phyloP scores from a whole-genome alignment of 2,329 filamentous ascomycete species.

The Colletotrichum sp. region DNA sequence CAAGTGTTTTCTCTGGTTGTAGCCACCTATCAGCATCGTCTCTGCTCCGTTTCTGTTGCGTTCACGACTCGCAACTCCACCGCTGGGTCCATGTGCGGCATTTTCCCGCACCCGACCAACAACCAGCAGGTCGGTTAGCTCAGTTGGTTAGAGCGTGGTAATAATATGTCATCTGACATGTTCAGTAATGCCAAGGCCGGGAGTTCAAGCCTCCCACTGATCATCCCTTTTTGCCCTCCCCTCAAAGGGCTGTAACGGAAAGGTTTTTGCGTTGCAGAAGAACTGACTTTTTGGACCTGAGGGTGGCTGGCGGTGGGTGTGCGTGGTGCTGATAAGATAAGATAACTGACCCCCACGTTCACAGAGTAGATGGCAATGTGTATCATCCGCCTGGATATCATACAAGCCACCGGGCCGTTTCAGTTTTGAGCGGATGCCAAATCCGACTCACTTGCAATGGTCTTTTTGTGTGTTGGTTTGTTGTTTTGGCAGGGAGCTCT shows the following conservation, averaged over 20 bases:
- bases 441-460: background rate
- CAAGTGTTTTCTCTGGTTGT: background rate
- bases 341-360: background rate
- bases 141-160: constrained; percentile 23
- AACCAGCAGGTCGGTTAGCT: constrained; percentile 16
- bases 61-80: background rate
- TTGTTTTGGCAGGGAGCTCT: background rate
- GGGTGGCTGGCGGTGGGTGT: background rate
- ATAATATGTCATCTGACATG: constrained; percentile 13
- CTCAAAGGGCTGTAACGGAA: background rate
- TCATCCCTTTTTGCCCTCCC: background rate
- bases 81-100: background rate
- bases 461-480: background rate
- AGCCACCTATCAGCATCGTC: background rate
- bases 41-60: background rate
- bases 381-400: background rate
- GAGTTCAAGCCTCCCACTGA: constrained; percentile 23
- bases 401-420: background rate
- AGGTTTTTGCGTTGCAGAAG: background rate
- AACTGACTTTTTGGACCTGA: too few relatives aligned
- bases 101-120: accelerated
- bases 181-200: constrained; percentile 20
- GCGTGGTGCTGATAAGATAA: background rate
- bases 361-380: background rate
- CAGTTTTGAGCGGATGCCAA: background rate